Evolutionary conservation across 441 rosid species (phyloP).

Genomic region (Aquilaria agallochum): DNA sequence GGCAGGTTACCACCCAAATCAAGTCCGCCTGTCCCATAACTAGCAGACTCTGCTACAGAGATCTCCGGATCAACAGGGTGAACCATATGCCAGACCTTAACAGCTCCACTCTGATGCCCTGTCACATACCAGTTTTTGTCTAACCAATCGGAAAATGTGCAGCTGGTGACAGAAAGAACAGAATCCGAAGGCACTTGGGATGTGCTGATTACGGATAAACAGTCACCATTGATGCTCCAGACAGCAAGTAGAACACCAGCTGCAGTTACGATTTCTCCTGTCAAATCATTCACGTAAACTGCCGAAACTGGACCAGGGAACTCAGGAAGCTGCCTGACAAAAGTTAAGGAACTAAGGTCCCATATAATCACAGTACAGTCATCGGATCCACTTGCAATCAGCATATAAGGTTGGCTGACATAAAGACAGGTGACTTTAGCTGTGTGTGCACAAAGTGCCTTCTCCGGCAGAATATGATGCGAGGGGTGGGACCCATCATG

Average conservation of each 20-base stretch:
- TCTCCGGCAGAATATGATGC: conserved; percentile 56
- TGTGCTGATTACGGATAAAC: conserved; percentile 79
- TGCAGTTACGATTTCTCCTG: conserved; percentile 85
- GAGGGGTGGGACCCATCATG: conserved; percentile 54
- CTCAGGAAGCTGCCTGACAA: conserved; percentile 80
- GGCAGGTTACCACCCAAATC: conserved; percentile 59
- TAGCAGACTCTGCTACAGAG: conserved; percentile 33
- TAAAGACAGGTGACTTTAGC: conserved; percentile 74
- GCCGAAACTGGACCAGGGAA: conserved; percentile 80
- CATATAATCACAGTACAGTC: conserved; percentile 86
- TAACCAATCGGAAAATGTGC: conserved; percentile 88
- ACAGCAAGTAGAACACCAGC: conserved; percentile 89
- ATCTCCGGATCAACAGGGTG: conserved; percentile 59
- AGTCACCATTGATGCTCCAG: conserved; percentile 96
- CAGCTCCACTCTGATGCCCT: conserved; percentile 95
- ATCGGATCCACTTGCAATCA: conserved; percentile 88
- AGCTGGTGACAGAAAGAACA: conserved; percentile 72
- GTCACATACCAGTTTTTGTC: conserved; percentile 90
- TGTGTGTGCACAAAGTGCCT: conserved; percentile 80
- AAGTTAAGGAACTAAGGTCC: conserved; percentile 86
- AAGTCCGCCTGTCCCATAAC: conserved; percentile 44
- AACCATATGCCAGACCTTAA: conserved; percentile 91
- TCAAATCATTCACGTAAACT: conserved; percentile 79
- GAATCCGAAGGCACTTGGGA: conserved; percentile 95
- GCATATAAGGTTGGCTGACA: conserved; percentile 94